These are phyloP conservation scores for Waltergamsia citrina DNA, from an alignment of 2,329 filamentous ascomycete species.

Conservation along the genomic window DNA sequence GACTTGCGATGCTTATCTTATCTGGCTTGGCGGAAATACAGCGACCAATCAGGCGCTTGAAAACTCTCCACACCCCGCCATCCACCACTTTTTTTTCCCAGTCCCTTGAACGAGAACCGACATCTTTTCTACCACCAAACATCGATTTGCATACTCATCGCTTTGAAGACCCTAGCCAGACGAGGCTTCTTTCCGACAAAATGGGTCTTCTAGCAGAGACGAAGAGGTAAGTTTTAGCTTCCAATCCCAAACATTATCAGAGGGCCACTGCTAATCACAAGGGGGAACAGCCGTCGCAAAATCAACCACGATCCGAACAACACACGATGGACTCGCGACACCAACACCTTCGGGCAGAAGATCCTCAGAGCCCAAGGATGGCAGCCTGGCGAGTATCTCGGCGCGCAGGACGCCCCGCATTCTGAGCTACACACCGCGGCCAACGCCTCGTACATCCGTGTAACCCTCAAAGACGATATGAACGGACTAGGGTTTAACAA, in stretches of 20 bases:
- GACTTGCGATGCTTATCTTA: too few relatives aligned
- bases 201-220: constrained; percentile 27
- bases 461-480: constrained; percentile 81
- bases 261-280: not conserved
- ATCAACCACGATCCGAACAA: constrained; percentile 92
- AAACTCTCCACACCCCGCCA: constrained; percentile 12
- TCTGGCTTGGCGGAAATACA: too few relatives aligned
- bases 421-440: constrained; percentile 68
- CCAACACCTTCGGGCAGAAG: constrained; percentile 76
- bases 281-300: constrained; percentile 40
- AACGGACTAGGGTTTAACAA: constrained; percentile 79
- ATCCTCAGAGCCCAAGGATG: constrained; percentile 86
- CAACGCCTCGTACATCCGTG: constrained; percentile 77
- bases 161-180: not conserved
- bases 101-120: not conserved
- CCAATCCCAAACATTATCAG: not conserved
- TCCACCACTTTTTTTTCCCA: constrained; percentile 16
- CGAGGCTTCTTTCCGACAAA: constrained; percentile 6
- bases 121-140: not conserved
- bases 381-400: constrained; percentile 76
- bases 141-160: not conserved
- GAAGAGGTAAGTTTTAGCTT: constrained; percentile 16
- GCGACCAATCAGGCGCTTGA: constrained; percentile 15
- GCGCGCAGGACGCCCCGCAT: constrained; percentile 67
- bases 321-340: constrained; percentile 81